Conservation (phyloP, 129 eudicot species). For the Pulicaria dysenterica region DNA sequence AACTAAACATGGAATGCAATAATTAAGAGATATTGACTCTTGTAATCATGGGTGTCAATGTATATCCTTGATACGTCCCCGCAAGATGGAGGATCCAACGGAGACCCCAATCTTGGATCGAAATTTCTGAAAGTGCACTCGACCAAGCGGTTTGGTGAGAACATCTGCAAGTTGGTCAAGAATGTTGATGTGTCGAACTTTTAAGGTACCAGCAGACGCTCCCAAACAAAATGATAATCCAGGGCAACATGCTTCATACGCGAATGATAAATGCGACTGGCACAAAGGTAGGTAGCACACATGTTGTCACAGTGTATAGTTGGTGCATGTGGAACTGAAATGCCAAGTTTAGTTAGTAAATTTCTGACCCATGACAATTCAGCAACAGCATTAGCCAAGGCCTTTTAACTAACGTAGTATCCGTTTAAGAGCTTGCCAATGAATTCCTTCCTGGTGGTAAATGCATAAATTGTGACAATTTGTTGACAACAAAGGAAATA, state of each 20-base stretch:
- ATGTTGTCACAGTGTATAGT: not conserved
- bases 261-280: too few species aligned
- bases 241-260: too few species aligned
- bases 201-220: too few species aligned
- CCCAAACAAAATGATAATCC: too few species aligned
- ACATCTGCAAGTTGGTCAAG: not conserved
- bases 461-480: not conserved
- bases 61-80: not conserved
- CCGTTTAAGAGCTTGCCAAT: too few species aligned
- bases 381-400: too few species aligned
- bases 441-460: too few species aligned
- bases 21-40: too few species aligned
- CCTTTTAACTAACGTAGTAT: too few species aligned
- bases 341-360: not conserved
- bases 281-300: not conserved
- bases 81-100: not conserved
- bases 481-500: not conserved
- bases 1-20: too few species aligned
- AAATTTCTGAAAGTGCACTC: not conserved
- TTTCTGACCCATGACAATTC: too few species aligned
- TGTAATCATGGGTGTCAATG: too few species aligned
- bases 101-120: slow-evolving; percentile 16
- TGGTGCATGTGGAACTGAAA: not conserved
- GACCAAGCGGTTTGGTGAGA: not conserved
- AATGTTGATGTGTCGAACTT: not conserved